Conservation (phyloP, 1,284 basidiomycete species). For the Puccinia triticina region DNA sequence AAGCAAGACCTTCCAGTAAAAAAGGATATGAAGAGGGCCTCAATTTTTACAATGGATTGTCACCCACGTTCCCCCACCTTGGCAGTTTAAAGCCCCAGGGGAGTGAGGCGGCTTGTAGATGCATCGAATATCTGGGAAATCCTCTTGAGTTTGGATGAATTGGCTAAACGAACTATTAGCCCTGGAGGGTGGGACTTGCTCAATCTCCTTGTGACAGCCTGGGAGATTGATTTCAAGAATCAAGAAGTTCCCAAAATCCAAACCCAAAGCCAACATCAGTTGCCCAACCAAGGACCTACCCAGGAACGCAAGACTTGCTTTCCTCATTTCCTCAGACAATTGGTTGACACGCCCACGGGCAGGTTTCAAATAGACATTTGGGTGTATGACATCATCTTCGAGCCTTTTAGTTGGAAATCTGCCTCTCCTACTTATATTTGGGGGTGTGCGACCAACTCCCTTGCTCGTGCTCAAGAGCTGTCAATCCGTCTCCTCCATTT, state of each 20-base stretch:
- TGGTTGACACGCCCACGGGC: not conserved
- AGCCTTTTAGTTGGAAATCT: constrained; percentile 14
- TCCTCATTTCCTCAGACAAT: constrained; percentile 38
- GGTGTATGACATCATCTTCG: constrained; percentile 39
- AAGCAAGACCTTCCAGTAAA: too few species aligned
- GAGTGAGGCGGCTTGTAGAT: not conserved
- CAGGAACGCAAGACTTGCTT: not conserved
- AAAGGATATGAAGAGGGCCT: too few species aligned
- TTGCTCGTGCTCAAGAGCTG: constrained; percentile 14
- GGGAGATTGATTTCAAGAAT: constrained; percentile 43
- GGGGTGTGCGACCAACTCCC: constrained; percentile 28
- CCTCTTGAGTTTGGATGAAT: not conserved
- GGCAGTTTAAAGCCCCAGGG: too few species aligned
- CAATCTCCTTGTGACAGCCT: constrained; percentile 18
- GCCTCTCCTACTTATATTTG: constrained; percentile 21
- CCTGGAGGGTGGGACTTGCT: constrained; percentile 47
- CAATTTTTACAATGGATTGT: too few species aligned
- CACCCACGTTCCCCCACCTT: too few species aligned
- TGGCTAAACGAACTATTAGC: not conserved
- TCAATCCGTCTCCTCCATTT: constrained; percentile 38
- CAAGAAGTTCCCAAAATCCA: not conserved
- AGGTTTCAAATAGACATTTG: constrained; percentile 17
- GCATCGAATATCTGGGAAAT: constrained; percentile 23
- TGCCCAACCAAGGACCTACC: not conserved
- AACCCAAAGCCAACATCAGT: not conserved